A percentile compares a stretch with the other conserved stretches of the same genome.
Conservation (phyloP, 805 yeast genomes). For the Saccharomycopsis microspora region DNA sequence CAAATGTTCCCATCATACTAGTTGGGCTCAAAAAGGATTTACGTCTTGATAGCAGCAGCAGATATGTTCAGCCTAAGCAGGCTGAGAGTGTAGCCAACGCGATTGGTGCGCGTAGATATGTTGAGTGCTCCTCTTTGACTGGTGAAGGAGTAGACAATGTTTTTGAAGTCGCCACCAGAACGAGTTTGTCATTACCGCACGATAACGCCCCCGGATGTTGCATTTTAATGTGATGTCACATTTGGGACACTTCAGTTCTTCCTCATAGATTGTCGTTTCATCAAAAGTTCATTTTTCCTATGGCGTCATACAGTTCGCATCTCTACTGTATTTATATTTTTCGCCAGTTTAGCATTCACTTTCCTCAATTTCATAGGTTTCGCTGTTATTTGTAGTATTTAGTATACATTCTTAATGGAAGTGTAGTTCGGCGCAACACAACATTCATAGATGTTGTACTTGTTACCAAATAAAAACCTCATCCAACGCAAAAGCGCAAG, state of each 20-base stretch:
- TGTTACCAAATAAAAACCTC: too few relatives aligned
- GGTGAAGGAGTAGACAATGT: constrained; percentile 95
- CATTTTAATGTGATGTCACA: not conserved
- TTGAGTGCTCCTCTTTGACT: constrained; percentile 85
- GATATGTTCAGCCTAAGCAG: constrained; percentile 40
- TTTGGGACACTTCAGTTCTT: not conserved
- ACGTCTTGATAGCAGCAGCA: constrained; percentile 31
- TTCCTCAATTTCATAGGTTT: too few relatives aligned
- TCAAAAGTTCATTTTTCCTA: not conserved
- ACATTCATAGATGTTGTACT: too few relatives aligned
- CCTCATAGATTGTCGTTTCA: not conserved
- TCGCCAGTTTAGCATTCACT: too few relatives aligned
- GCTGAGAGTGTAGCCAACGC: constrained; percentile 65
- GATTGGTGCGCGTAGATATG: constrained; percentile 73
- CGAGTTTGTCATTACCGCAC: constrained; percentile 5
- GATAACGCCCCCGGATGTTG: constrained; percentile 9
- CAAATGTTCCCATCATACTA: constrained; percentile 62
- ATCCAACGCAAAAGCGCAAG: too few relatives aligned
- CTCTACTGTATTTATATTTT: too few relatives aligned
- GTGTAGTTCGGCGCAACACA: too few relatives aligned
- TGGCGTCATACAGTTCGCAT: not conserved
- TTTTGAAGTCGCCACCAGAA: constrained; percentile 79
- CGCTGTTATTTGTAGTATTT: too few relatives aligned
- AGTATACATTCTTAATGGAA: too few relatives aligned
- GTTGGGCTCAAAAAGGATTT: constrained; percentile 83